Evolutionary conservation across 257 asterid species (phyloP).

Genomic region (Leptodermis oblonga): DNA sequence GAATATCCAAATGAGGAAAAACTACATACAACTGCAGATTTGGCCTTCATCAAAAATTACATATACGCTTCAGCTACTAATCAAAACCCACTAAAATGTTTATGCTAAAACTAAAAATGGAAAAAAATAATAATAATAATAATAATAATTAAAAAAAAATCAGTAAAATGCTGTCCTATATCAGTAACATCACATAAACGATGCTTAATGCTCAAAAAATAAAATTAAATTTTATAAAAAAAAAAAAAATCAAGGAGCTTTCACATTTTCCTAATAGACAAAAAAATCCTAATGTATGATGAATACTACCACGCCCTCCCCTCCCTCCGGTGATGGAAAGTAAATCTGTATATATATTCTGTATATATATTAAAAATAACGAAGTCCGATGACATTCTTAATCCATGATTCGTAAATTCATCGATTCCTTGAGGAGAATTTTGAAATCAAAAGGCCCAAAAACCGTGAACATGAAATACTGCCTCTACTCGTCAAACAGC

Average conservation of each 20-base stretch:
- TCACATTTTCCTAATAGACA: background rate
- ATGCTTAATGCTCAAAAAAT: background rate
- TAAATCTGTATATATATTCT: no score
- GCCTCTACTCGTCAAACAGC: background rate
- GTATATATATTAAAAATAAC: background rate
- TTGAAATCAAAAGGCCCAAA: background rate
- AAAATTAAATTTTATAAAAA: no score
- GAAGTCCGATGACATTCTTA: background rate
- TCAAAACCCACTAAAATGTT: background rate
- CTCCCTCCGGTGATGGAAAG: background rate
- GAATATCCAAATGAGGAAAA: background rate
- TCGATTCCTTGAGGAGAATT: background rate
- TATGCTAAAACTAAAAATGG: background rate
- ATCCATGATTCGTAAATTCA: background rate
- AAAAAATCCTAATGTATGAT: constrained; percentile 4
- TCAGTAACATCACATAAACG: background rate
- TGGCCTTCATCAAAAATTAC: background rate
- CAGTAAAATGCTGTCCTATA: background rate
- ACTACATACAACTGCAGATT: background rate
- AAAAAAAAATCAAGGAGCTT: background rate
- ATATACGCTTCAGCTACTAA: background rate
- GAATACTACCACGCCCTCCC: no score
- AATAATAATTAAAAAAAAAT: no score
- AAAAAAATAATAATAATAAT: background rate
- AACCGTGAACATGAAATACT: background rate